Evolutionary conservation across 2,329 filamentous ascomycete genomes (phyloP), one percentile per base, ranked within the genome.

Genomic region (Penicillium nordicum): DNA sequence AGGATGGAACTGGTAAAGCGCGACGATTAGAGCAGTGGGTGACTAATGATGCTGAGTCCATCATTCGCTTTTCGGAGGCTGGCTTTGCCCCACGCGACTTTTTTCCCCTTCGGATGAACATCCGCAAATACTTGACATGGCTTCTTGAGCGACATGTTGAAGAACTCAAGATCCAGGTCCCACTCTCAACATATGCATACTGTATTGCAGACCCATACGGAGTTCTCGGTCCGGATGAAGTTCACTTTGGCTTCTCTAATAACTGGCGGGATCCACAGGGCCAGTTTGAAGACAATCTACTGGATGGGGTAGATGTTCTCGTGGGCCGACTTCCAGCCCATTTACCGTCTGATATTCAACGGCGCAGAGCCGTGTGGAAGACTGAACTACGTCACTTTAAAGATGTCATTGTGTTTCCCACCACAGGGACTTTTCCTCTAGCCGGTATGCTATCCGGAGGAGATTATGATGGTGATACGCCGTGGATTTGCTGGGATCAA

Each of bases 401-500:
- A 44, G 81, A 87, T 63, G 77, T 86, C 0, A 79, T 84, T 14
- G 76, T 87, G 0, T 86, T 87, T 59, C 73, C 85, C 0, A 76
- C 75, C 0, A 74, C 68, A 55, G 85, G 85, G 0, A 60, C 72
- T 8, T 76, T 74, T 16, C 81, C 85, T 0, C 70, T 85, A 0
- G 85, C 84, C 0, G 76, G 77, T n/a, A 82, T 84, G 65, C 71
- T 87, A 0, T 85, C 85, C 25, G 85, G 84, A 5, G 85, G 85
- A 9, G 85, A 88, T 63, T 87, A 87, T 56, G 85, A 88, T 60
- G 85, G 85, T 0, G 85, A 88, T 55, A 79, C 71, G 3, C 74
- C 83, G 29, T 87, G 84, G 81, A 66, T 85, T 0, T 85, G 82
- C 63, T 87, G 83, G 82, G 83, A 87, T 50, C 70, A 73, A 3